These are phyloP conservation scores for Lepidium didymum DNA, from an alignment of 345 rosid species.

Conservation along the genomic window DNA sequence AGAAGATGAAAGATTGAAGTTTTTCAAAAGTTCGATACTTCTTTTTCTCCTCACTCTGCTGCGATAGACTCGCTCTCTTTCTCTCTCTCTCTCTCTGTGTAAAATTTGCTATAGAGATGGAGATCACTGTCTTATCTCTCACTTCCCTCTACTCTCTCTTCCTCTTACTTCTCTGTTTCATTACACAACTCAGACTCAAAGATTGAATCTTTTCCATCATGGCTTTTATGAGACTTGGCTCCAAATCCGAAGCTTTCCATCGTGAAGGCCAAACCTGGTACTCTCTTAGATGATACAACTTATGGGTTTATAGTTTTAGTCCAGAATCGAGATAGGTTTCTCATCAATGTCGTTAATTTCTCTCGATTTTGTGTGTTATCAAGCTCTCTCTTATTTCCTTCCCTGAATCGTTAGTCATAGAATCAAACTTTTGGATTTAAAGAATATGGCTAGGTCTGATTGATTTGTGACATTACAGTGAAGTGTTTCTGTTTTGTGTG, in stretches of 20 bases:
- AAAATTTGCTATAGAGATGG: constrained; percentile 1
- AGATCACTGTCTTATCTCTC: not conserved
- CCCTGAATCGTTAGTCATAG: not conserved
- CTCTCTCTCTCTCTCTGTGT: constrained; percentile 10
- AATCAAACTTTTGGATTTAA: not conserved
- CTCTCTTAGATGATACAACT: not conserved
- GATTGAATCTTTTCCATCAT: constrained; percentile 22
- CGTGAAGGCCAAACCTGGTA: constrained; percentile 60
- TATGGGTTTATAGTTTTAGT: not conserved
- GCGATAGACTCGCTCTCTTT: constrained; percentile 39
- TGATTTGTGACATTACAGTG: not conserved
- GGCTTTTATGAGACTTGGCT: constrained; percentile 72
- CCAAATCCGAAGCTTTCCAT: constrained; percentile 62
- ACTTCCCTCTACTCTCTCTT: not conserved
- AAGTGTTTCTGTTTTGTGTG: not conserved
- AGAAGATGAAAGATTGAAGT: not conserved
- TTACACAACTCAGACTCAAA: not conserved
- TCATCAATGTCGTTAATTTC: not conserved
- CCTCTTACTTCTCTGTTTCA: not conserved
- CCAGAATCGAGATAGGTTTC: not conserved
- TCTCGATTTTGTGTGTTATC: not conserved
- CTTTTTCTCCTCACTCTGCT: constrained; percentile 27
- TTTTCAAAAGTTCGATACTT: constrained; percentile 15
- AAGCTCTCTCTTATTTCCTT: not conserved
- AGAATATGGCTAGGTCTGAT: not conserved